Conservation (phyloP, 345 rosid genomes). For the Odontarrhena argentea region DNA sequence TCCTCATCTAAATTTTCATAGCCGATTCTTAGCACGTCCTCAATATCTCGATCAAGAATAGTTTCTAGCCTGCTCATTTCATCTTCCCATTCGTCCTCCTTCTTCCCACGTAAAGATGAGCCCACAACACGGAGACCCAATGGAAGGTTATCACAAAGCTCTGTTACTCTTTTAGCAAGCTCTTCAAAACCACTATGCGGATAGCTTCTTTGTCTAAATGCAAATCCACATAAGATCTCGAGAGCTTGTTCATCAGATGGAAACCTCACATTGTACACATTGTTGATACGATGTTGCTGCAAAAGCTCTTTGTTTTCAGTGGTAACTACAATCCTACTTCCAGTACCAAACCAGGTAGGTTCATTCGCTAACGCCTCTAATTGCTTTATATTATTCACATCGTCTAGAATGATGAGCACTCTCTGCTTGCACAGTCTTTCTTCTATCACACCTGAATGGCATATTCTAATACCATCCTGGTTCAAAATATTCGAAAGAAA, state of each 20-base stretch:
- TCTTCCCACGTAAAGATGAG: slow-evolving; percentile 22
- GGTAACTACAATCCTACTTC: slow-evolving; percentile 2
- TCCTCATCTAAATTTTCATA: slow-evolving; percentile 22
- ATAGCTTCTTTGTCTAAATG: neutral
- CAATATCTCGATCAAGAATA: slow-evolving; percentile 6
- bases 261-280: neutral
- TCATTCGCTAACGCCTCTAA: neutral
- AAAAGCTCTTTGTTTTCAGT: slow-evolving; percentile 19
- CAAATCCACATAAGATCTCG: slow-evolving; percentile 1
- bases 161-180: neutral
- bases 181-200: neutral
- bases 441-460: neutral
- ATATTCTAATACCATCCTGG: neutral
- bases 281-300: neutral
- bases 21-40: neutral
- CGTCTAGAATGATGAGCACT: slow-evolving; percentile 23
- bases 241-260: neutral
- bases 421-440: neutral
- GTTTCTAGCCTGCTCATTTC: neutral
- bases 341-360: too few species aligned
- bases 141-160: slow-evolving; percentile 1
- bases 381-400: neutral
- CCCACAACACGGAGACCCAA: slow-evolving; percentile 17
- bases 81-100: neutral
- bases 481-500: slow-evolving; percentile 5